Evolutionary conservation across 306 rosid genomes (phyloP), one percentile per base, ranked within the genome.

Genomic region (Trifolium repens): DNA sequence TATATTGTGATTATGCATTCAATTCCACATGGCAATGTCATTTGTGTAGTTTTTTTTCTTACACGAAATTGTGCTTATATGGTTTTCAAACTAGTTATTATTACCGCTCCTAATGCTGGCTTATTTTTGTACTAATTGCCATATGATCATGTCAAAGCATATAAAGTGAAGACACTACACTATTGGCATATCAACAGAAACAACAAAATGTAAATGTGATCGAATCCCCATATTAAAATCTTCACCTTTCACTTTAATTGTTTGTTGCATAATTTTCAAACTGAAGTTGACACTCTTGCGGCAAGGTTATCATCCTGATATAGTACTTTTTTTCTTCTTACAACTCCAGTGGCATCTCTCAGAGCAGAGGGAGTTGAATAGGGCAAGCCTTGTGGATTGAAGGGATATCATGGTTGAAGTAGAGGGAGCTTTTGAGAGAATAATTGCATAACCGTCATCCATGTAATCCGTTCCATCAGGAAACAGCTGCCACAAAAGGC

Each of bases 391-490:
- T 65, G 83, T 75, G 74, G 99, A 94, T 37, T 94, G 97, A 77
- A 87, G 89, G 71, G 97, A 69, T 47, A 90, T 80, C 58, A 94
- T 88, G 74, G 85, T 83, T 72, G 98, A 75, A 12, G 93, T 82
- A 54, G 99, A 90, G 62, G 93, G 79, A 77, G 91, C 79, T 78
- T 87, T 87, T 0, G 99, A 84, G 7, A 90, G 91, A 72, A 89
- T 89, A 77, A 92, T 79, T 37, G 96, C 96, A 75, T 94, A 94
- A 0, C 99, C 99, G 40, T 94, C 99, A 40, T 94, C 97, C 99
- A 92, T 94, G 84, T 90, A 88, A 52, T 92, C 99, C 1, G 96
- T 92, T 81, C 97, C 99, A 26, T 90, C 90, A n/a, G 99, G 99
- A 59, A 94, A 94, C 39, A 94, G 69, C 82, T 92, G 96, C 97